Evolutionary conservation across 495 filamentous ascomycete species (phyloP).

Genomic region (Penicillium salamii): DNA sequence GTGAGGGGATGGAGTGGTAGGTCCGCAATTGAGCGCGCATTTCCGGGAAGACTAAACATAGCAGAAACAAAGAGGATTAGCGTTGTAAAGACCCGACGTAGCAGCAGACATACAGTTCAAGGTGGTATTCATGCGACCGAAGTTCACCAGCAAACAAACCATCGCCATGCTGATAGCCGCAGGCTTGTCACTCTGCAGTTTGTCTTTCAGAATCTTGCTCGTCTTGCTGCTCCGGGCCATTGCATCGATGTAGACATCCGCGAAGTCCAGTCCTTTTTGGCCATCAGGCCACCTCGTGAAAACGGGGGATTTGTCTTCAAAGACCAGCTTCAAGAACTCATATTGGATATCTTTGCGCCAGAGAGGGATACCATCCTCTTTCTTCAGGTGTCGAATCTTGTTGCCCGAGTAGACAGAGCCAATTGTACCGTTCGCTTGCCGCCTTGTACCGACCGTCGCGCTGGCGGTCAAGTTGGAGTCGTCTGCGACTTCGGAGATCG

Average conservation of each 20-base stretch:
- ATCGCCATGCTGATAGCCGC: constrained; percentile 98
- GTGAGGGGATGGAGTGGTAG: constrained; percentile 94
- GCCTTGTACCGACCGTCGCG: constrained; percentile 56
- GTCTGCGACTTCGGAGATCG: constrained; percentile 40
- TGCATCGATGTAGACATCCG: constrained; percentile 94
- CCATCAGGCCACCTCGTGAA: constrained; percentile 82
- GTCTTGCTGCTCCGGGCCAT: constrained; percentile 99
- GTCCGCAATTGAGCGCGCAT: constrained; percentile 98
- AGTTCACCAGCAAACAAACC: constrained; percentile 96
- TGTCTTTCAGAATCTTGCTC: constrained; percentile 96
- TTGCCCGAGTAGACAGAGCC: constrained; percentile 77
- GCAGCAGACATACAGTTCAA: constrained; percentile 72
- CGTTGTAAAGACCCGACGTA: constrained; percentile 2
- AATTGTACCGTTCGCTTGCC: constrained; percentile 63
- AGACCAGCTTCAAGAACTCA: constrained; percentile 88
- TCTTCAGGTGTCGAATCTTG: constrained; percentile 94
- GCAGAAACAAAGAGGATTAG: constrained; percentile 28
- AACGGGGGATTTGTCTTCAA: constrained; percentile 77
- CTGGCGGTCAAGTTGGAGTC: constrained; percentile 51
- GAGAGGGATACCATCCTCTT: constrained; percentile 92
- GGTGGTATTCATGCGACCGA: constrained; percentile 98
- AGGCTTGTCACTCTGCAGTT: constrained; percentile 86
- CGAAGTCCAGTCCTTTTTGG: constrained; percentile 76
- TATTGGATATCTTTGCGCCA: constrained; percentile 98
- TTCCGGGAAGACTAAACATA: constrained; percentile 83